Base-by-base conservation (phyloP, 306 rosid genomes). In the Clitoria ternatea region DNA sequence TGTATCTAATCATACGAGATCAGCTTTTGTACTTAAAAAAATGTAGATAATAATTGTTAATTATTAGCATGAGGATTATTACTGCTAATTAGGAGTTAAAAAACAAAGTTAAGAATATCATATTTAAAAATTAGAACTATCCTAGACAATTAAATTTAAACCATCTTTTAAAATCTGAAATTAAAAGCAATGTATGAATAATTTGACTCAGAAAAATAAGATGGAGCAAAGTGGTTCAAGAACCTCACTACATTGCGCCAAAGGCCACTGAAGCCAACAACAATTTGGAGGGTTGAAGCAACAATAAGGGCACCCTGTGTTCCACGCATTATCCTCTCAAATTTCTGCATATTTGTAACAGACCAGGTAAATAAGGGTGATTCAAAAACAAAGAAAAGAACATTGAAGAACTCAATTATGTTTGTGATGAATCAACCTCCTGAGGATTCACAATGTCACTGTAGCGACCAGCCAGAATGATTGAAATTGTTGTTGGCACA, bases 211-310 rank as follows among this genome's bases (percentile, higher is more conserved):
- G 17, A 27, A 52, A 26, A 54, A 52, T 15, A 27, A 73, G 65
- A 65, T 14, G 17, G 42, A 19, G 35, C 10, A 65, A 55, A 9
- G 20, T 12, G 69, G 7, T 39, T 63, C 18, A 56, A 74, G 59
- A 76, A 92, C 98, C 98, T 90, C 17, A 91, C 96, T 43, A 93
- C 89, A 78, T 90, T 93, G 60, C 98, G 96, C 98, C 98, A 93
- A 60, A 93, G 94, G 74, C 98, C 98, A 62, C 98, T 93, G 75
- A 93, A 93, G 17, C 98, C 98, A n/a, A 93, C n/a, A 54, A 93
- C 98, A 70, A 90, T 93, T 82, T 93, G 98, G 47, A 93, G 87
- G 62, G 91, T 87, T n/a, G 98, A 93, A 72, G 98, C 96, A 62
- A 93, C 92, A 79, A 93, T 90, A 17, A 93, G 98, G 6, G 98